Percentiles rank a stretch among this genome's conserved stretches.
Evolutionary conservation across 176 grass and related monocot species (phyloP).

Genomic region (Musa beccarii): DNA sequence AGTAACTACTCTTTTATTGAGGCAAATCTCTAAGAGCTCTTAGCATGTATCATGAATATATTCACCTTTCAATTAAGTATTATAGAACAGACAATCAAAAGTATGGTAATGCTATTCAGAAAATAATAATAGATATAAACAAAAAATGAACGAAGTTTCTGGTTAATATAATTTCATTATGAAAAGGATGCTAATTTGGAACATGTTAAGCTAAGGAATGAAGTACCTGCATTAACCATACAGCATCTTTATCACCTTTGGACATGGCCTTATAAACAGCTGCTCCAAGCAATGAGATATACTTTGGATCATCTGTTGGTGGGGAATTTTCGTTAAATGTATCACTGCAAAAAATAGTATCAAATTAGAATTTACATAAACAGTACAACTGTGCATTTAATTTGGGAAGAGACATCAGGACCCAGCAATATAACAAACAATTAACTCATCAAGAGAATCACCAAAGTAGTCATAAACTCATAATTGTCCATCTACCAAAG

Average conservation of each 20-base stretch:
- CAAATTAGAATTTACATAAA: conserved; percentile 3
- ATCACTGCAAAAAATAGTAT: conserved; percentile 54
- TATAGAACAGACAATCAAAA: neutral
- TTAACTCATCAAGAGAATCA: neutral
- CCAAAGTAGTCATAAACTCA: no score
- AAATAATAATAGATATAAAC: neutral
- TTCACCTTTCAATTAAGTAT: neutral
- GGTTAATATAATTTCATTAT: neutral
- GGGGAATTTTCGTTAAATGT: conserved; percentile 97
- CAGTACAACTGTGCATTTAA: neutral
- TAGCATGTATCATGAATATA: neutral
- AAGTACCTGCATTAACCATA: conserved; percentile 94
- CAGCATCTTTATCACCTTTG: conserved; percentile 72
- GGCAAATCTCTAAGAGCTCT: neutral
- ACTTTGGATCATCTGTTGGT: conserved; percentile 74
- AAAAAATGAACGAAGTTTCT: neutral
- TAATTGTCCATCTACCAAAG: no score
- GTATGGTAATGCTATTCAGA: neutral
- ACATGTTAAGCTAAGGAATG: neutral
- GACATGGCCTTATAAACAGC: conserved; percentile 83
- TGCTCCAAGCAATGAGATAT: conserved; percentile 93
- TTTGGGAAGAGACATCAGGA: neutral
- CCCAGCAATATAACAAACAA: neutral
- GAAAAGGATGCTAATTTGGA: neutral
- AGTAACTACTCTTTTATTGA: no score